Conservation (phyloP, 2,329 filamentous ascomycete genomes). For the Amesomyces nigricolor region DNA sequence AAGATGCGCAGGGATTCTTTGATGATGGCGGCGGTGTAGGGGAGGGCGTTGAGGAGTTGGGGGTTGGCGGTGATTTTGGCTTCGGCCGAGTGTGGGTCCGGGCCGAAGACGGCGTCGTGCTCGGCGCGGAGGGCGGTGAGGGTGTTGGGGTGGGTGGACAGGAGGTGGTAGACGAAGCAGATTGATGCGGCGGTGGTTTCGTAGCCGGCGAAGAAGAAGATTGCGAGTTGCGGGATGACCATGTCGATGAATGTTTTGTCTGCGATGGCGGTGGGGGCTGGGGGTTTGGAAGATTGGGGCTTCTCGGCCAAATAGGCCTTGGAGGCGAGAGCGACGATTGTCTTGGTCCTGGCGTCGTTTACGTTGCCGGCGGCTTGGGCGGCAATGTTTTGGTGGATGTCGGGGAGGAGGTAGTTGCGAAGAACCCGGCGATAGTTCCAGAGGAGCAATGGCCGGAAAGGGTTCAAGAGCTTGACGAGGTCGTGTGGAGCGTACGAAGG, state of each 20-base stretch:
- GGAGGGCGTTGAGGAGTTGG: slow-evolving; percentile 43
- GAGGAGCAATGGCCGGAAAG: slow-evolving; percentile 22
- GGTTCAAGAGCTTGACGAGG: slow-evolving; percentile 14
- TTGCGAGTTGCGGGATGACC: slow-evolving; percentile 12
- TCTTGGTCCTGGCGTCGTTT: slow-evolving; percentile 21
- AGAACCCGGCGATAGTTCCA: slow-evolving; percentile 29
- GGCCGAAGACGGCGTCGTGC: slow-evolving; percentile 41
- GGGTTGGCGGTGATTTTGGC: slow-evolving; percentile 38
- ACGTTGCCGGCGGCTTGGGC: slow-evolving; percentile 22
- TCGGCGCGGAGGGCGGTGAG: slow-evolving; percentile 28
- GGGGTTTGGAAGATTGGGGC: background rate
- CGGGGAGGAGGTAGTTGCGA: slow-evolving; percentile 26
- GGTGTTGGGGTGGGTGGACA: slow-evolving; percentile 23
- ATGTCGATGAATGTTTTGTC: slow-evolving; percentile 7
- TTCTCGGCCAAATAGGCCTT: slow-evolving; percentile 24
- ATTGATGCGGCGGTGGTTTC: slow-evolving; percentile 21
- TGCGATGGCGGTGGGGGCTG: background rate
- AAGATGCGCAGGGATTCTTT: slow-evolving; percentile 50
- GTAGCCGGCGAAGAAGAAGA: slow-evolving; percentile 14
- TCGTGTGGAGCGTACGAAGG: slow-evolving; percentile 2
- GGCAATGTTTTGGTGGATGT: slow-evolving; percentile 26
- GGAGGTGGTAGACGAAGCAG: slow-evolving; percentile 13
- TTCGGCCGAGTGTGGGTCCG: slow-evolving; percentile 34
- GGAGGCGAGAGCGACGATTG: slow-evolving; percentile 29
- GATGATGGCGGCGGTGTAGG: slow-evolving; percentile 47